Base-by-base conservation (phyloP, 495 filamentous ascomycete species). In the Tetracladium marchalianum region DNA sequence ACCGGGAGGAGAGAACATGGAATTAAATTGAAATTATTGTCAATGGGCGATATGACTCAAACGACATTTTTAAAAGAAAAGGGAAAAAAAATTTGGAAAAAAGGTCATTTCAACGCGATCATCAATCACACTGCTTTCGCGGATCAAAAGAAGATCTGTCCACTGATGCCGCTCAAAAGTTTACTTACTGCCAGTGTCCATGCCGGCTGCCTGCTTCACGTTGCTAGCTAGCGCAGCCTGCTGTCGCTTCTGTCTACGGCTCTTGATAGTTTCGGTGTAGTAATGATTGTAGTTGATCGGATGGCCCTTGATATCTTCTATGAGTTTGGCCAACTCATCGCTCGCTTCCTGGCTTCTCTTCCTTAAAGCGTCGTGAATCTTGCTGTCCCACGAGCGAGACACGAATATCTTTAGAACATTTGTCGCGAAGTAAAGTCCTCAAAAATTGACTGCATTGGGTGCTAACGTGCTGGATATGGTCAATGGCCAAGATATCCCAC, bases 281-380 rank as follows among this genome's bases (percentile, higher is more conserved):
- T 52, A 55, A 36, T 59, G 57, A 10, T 68, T 61, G 7, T 71
- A 52, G 11, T 67, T 71, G 17, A 73, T 58, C 1, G 71, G 67
- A 52, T 67, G 63, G 12, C 62, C 66, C 39, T 67, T 55, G 15
- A 67, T 69, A 12, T 66, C 69, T 11, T 62, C 47, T 11, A 70
- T 69, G 18, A 79, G 50, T 24, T 66, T 61, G 11, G 60, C 50
- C 11, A 80, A 59, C 50, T 76, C 59, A 11, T 37, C 10, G 6
- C 45, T 11, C 6, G 60, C 53, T 22, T 19, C 22, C 6, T 44
- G 12, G 3, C 50, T 17, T 10, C 63, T 65, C 1, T 33, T 43
- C 19, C 67, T 44, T 11, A 74, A 31, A 0, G 19, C 39, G 1
- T 55, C 43, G 31, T 63, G 58, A 37, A 73, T 56, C 1, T 49